phyloP scores from a whole-genome alignment of 2,329 filamentous ascomycete species.

The Aspergillus felis region DNA sequence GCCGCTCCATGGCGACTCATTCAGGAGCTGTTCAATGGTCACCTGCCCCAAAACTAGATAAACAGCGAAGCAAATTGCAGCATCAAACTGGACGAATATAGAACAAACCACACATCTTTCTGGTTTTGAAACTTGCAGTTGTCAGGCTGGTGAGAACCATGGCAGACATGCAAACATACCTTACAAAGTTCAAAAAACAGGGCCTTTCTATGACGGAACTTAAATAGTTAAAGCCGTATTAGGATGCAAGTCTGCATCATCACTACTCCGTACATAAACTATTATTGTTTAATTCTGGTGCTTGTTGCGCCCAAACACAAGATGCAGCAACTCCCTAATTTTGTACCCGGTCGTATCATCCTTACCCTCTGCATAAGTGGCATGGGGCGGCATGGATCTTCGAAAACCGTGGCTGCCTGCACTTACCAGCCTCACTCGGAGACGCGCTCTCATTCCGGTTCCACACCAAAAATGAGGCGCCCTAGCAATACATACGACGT shows the following conservation, averaged over 20 bases:
- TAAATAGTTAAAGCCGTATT: background rate
- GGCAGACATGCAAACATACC: background rate
- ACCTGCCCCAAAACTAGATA: background rate
- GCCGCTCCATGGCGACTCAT: background rate
- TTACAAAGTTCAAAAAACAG: background rate
- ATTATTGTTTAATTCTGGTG: slow-evolving; percentile 17
- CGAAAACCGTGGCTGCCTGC: slow-evolving; percentile 17
- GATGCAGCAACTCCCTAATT: slow-evolving; percentile 5
- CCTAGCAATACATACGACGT: background rate
- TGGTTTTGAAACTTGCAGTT: too few species aligned
- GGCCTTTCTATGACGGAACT: background rate
- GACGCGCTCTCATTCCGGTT: slow-evolving; percentile 22
- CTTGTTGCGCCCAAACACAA: slow-evolving; percentile 7
- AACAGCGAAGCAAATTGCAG: background rate
- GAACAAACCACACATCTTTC: background rate
- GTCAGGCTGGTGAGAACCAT: background rate
- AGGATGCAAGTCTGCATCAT: slow-evolving; percentile 12
- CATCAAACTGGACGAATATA: background rate
- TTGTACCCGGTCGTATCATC: background rate
- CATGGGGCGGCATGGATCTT: slow-evolving; percentile 9
- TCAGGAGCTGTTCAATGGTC: background rate
- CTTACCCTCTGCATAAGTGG: slow-evolving; percentile 12
- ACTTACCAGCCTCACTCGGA: slow-evolving; percentile 23
- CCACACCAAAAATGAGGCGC: slow-evolving; percentile 4
- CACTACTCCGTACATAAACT: slow-evolving; percentile 4